Percentiles rank a stretch among this genome's conserved stretches.
Conservation (phyloP, 192 early-diverging fungal species). For the Rhizophagus prolifer region DNA sequence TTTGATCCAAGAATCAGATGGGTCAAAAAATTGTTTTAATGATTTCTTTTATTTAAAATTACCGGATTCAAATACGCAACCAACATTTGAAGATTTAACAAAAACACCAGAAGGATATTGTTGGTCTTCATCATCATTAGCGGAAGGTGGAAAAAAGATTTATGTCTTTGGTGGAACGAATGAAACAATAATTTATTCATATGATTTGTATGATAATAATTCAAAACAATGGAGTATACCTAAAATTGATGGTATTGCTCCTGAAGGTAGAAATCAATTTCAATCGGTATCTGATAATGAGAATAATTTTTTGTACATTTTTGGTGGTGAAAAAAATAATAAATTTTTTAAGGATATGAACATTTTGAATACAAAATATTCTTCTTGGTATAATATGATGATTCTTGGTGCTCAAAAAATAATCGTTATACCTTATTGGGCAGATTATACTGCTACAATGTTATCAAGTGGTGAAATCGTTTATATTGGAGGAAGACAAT, state of each 20-base stretch:
- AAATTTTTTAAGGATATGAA: background rate
- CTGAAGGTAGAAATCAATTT: background rate
- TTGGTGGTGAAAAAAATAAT: background rate
- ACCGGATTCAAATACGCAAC: background rate
- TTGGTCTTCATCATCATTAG: background rate
- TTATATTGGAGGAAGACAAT: background rate
- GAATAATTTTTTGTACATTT: background rate
- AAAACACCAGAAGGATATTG: background rate
- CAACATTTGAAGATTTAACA: background rate
- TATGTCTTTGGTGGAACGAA: background rate
- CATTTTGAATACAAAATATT: background rate
- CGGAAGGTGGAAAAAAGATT: background rate
- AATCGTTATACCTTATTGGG: background rate
- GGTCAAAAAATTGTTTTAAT: background rate
- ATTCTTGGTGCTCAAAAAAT: background rate
- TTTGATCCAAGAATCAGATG: background rate
- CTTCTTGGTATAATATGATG: background rate
- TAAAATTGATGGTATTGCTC: background rate
- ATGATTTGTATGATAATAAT: background rate
- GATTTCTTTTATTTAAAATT: background rate
- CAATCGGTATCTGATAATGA: background rate
- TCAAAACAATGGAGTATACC: background rate
- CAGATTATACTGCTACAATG: background rate
- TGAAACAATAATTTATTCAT: background rate
- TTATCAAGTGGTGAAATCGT: background rate